Evolutionary conservation across 129 eudicot genomes (phyloP).

Genomic region (Smallanthus sonchifolius): DNA sequence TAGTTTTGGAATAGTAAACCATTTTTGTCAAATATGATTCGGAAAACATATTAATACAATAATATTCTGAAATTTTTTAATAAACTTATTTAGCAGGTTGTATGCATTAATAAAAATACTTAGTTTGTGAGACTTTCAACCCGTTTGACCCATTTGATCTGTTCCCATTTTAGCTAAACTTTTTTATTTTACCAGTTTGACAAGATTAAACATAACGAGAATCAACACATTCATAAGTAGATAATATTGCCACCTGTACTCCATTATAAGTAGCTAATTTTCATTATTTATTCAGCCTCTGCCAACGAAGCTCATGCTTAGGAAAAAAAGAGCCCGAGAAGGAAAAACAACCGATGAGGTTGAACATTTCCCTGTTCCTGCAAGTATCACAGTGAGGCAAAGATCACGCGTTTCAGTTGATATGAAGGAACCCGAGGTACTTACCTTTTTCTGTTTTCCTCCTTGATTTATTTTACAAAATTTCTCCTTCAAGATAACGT

Average conservation of each 20-base stretch:
- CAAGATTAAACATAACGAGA: neutral
- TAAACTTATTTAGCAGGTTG: neutral
- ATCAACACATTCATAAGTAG: neutral
- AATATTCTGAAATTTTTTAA: neutral
- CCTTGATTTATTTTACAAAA: neutral
- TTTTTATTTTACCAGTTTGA: neutral
- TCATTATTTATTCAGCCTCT: constrained; percentile 55
- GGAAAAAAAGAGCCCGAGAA: constrained; percentile 85
- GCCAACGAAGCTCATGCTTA: constrained; percentile 72
- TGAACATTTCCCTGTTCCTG: constrained; percentile 86
- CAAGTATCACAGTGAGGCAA: constrained; percentile 66
- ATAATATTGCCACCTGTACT: neutral
- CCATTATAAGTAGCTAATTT: constrained; percentile 4
- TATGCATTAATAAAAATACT: neutral
- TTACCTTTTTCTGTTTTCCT: neutral
- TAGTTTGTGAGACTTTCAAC: neutral
- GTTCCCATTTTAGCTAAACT: neutral
- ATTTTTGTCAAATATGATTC: neutral
- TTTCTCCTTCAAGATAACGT: neutral
- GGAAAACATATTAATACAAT: neutral
- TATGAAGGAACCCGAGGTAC: constrained; percentile 60
- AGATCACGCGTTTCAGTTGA: constrained; percentile 54
- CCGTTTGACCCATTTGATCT: neutral
- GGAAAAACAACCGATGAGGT: constrained; percentile 78
- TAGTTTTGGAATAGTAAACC: neutral